Conservation (phyloP, 2,329 filamentous ascomycete genomes). For the Exophiala xenobiotica region DNA sequence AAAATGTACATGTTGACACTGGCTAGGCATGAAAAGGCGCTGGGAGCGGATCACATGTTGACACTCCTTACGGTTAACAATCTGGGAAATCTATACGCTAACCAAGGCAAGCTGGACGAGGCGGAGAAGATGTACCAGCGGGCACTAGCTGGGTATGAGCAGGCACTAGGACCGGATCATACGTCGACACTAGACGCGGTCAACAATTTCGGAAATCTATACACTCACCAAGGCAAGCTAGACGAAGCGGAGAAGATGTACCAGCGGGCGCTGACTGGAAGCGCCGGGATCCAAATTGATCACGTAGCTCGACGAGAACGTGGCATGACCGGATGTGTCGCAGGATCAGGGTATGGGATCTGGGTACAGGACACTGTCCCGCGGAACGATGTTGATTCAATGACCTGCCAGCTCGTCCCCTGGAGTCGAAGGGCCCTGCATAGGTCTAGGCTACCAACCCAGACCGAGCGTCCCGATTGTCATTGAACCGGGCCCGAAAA, state of each 20-base stretch:
- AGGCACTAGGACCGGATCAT: constrained; percentile 29
- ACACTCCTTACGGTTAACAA: constrained; percentile 28
- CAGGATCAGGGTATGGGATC: too few species aligned
- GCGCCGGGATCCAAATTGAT: too few species aligned
- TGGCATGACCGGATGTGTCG: too few species aligned
- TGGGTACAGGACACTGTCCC: too few species aligned
- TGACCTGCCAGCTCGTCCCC: too few species aligned
- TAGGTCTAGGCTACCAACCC: too few species aligned
- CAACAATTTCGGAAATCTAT: constrained; percentile 31
- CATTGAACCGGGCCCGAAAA: too few species aligned
- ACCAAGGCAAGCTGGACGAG: constrained; percentile 31
- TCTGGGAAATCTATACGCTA: constrained; percentile 29
- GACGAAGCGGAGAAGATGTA: constrained; percentile 32
- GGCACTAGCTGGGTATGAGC: constrained; percentile 30
- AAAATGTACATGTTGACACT: constrained; percentile 31
- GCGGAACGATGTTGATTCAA: too few species aligned
- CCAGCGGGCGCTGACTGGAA: constrained; percentile 28
- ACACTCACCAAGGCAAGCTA: constrained; percentile 27
- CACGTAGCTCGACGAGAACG: too few species aligned
- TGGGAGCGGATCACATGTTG: constrained; percentile 12
- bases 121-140: constrained; percentile 31
- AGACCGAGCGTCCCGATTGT: too few species aligned
- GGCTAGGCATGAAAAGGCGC: constrained; percentile 13
- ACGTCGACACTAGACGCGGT: constrained; percentile 32
- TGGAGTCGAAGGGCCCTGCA: too few species aligned